Conservation (phyloP, 208 protist species). For the Herpetomonas tarakana region DNA sequence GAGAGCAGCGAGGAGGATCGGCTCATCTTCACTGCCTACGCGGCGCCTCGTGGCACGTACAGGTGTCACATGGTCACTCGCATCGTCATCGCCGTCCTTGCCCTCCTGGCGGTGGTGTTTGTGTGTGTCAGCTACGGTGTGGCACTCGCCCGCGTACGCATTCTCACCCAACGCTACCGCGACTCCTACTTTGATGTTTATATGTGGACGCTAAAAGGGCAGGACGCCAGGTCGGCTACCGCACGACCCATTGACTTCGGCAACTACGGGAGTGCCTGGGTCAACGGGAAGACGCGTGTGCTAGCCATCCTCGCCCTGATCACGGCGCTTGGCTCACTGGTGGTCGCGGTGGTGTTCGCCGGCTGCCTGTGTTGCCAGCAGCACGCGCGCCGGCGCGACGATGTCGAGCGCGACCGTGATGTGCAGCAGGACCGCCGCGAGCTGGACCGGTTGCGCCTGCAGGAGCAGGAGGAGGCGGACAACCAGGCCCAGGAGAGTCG, state of each 20-base stretch:
- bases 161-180: neutral
- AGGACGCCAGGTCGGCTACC: neutral
- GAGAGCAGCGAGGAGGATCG: neutral
- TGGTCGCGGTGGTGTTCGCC: slow-evolving; percentile 8
- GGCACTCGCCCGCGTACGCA: neutral
- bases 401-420: neutral
- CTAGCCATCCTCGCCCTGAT: slow-evolving; percentile 3
- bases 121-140: slow-evolving; percentile 6
- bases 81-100: neutral
- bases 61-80: slow-evolving; percentile 2
- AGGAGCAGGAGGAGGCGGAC: slow-evolving; percentile 3
- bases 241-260: neutral
- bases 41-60: neutral
- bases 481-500: slow-evolving; percentile 5
- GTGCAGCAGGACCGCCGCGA: neutral
- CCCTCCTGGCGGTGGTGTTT: slow-evolving; percentile 4
- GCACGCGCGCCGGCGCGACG: slow-evolving; percentile 3
- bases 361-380: slow-evolving; percentile 7
- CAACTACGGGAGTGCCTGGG: neutral
- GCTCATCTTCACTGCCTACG: slow-evolving; percentile 6
- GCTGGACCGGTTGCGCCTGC: neutral
- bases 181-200: neutral
- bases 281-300: neutral
- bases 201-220: neutral
- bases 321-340: neutral